These are phyloP conservation scores for Gamarada debralockiae DNA, from an alignment of 495 filamentous ascomycete species.

Conservation along the genomic window DNA sequence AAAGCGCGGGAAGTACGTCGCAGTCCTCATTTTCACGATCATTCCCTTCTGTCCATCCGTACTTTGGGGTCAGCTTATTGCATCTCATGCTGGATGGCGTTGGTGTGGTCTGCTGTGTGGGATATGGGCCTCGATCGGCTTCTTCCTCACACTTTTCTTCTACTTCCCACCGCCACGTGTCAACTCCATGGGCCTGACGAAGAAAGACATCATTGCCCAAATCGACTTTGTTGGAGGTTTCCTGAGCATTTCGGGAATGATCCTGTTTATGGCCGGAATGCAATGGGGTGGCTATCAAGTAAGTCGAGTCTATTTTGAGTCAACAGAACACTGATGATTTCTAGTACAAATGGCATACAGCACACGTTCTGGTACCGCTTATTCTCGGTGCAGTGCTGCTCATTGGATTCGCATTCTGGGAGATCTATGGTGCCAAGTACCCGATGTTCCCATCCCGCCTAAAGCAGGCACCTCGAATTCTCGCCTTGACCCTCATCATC, in stretches of 20 bases:
- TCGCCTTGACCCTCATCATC: conserved; percentile 64
- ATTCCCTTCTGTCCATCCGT: conserved; percentile 65
- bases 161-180: conserved; percentile 63
- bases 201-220: conserved; percentile 46
- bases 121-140: conserved; percentile 57
- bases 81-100: conserved; percentile 55
- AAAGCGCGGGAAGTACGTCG: conserved; percentile 66
- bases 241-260: conserved; percentile 59
- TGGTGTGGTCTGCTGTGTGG: conserved; percentile 59
- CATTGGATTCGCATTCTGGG: conserved; percentile 56
- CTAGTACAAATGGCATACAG: conserved; percentile 52
- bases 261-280: conserved; percentile 62
- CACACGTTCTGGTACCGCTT: conserved; percentile 58
- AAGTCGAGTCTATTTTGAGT: neutral
- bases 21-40: conserved; percentile 63
- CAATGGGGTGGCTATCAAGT: conserved; percentile 65
- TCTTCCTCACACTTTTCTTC: conserved; percentile 58
- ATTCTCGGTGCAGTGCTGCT: conserved; percentile 52
- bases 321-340: neutral
- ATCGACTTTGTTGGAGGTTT: conserved; percentile 68
- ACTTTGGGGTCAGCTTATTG: conserved; percentile 67
- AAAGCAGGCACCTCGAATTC: conserved; percentile 59
- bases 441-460: conserved; percentile 66
- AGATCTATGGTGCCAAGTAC: conserved; percentile 53
- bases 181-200: conserved; percentile 46